Evolutionary conservation across 1,284 basidiomycete species (phyloP), one percentile per base, ranked within the genome.

Genomic region (Porogramme epimiltina): DNA sequence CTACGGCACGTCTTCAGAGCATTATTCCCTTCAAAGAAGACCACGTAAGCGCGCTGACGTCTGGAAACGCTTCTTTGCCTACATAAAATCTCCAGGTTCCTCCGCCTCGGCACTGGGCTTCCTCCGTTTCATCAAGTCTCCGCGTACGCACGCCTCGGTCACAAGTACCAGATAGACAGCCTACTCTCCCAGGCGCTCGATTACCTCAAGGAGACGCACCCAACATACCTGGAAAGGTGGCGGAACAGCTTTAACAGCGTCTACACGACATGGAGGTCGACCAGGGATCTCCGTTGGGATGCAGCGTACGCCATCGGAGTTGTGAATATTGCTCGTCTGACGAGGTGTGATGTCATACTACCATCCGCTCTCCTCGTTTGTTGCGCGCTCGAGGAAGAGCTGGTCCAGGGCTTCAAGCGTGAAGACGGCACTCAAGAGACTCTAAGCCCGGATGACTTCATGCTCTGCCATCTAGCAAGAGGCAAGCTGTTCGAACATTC

Each of bases 371-470:
- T 55, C 38, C 36, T 31, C 39, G 39, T 42, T 43, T 55, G 54
- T 50, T 50, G 51, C 45, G 25, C 44, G 51, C 55, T 56, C 47
- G 51, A 41, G 18, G n/a, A 25, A 6, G 48, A 53, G 34, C 19
- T 56, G 34, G 37, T 47, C 18, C 8, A 26, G 18, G 55, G 55
- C 23, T 56, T 56, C 45, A 24, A n/a, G 31, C 45, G 48, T 28
- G 45, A 53, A 42, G 34, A 37, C 34, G 34, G 34, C 5, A 10
- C 34, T 13, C 9, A 10, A 13, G 34, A 37, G 34, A 37, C 34
- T 5, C 34, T 37, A 16, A 6, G 6, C n/a, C 9, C 8, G 5
- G 34, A 9, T 13, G 34, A 37, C 34, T 18, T 37, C 9, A 31
- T 8, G 28, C 28, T 8, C 28, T 31, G 28, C 28, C n/a, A n/a